Conservation (phyloP, 106 monocot genomes). For the Dendrobium huoshanense region DNA sequence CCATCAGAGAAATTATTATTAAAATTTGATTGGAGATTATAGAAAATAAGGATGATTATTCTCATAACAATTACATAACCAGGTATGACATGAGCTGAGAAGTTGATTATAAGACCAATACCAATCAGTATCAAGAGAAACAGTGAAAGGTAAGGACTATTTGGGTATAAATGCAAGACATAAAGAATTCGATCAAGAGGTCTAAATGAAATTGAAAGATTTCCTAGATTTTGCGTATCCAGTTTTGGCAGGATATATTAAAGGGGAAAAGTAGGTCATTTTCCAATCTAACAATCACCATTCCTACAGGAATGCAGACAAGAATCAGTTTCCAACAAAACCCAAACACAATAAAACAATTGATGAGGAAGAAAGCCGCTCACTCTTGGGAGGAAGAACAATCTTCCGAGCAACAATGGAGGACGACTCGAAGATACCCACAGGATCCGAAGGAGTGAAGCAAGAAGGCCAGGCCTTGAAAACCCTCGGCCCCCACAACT, state of each 20-base stretch:
- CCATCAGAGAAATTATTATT: not conserved
- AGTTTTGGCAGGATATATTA: not conserved
- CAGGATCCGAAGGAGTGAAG: conserved; percentile 22
- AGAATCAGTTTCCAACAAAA: not conserved
- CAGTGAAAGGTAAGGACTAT: not conserved
- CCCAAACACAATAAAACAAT: not conserved
- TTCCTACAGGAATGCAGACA: not conserved
- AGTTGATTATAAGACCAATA: too few species aligned
- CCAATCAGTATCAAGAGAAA: too few species aligned
- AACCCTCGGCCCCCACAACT: conserved; percentile 64
- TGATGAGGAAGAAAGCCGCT: conserved; percentile 12
- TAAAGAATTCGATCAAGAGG: not conserved
- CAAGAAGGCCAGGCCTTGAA: conserved; percentile 81
- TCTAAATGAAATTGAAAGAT: not conserved
- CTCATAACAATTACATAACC: not conserved
- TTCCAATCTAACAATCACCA: not conserved
- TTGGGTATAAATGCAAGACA: not conserved
- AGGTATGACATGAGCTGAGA: too few species aligned
- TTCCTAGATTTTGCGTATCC: not conserved
- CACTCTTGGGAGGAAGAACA: conserved; percentile 56
- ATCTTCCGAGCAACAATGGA: conserved; percentile 17
- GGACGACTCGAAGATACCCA: not conserved
- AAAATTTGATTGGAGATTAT: not conserved
- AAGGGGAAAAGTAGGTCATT: not conserved
- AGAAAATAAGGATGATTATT: not conserved